Base-by-base conservation (phyloP, 805 yeast genomes). In the Starmerella vaccinii region DNA sequence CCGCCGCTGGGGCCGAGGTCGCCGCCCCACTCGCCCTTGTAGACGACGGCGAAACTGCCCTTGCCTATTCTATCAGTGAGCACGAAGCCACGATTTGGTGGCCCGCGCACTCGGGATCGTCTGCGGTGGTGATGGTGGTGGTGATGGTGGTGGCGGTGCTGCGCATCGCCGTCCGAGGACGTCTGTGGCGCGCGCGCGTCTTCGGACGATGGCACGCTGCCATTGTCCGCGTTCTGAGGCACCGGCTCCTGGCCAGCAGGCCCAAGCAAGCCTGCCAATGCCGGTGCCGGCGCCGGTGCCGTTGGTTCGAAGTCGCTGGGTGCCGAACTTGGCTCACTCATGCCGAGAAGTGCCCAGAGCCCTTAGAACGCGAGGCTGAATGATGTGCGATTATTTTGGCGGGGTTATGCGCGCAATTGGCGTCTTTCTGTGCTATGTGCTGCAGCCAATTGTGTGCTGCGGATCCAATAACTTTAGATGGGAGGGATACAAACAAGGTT, bases 41-140 rank as follows among this genome's bases (percentile, higher is more conserved):
- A 90, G 23, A 92, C 98, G 55, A 82, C 83, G 60, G 98, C 98
- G 71, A 92, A 92, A 8, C 95, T 84, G 30, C 98, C 98, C 60
- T 84, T 80, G 22, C 98, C 98, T 49, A 92, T 90, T 65, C 88
- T 95, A 18, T 81, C 77, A 22, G 86, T 87, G 30, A 53, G 49
- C 18, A 47, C 46, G 33, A 59, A 57, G 42, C 58, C 54, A 34
- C 47, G 39, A 35, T 49, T 32, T 18, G 47, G 51, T 10, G 48
- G 51, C 12, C 24, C 39, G 12, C 38, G 47, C 27, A 23, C 43
- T 15, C 37, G 24, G 12, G 46, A 23, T 15, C 23, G 7, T 16
- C 43, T 23, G 16, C 46, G 39, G 46, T 43, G 46, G 22, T 41
- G 46, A 16, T 19, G 47, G 19, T 40, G 23, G 18, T 33, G 34